These are phyloP conservation scores for Eucalyptus globulus DNA, from an alignment of 345 rosid genomes.

Conservation along the genomic window DNA sequence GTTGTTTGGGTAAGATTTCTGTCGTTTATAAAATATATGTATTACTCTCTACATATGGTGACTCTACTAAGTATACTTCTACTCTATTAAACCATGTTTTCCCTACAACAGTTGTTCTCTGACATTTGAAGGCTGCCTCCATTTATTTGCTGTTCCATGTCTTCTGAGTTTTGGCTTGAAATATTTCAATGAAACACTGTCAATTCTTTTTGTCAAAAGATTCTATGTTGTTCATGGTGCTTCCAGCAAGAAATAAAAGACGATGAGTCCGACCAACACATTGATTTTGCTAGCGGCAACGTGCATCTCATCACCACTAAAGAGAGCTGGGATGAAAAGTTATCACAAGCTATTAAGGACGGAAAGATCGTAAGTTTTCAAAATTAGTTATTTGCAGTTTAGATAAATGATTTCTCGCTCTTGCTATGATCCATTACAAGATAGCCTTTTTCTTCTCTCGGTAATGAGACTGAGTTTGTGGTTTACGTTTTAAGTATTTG, in stretches of 20 bases:
- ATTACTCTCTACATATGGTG: background rate
- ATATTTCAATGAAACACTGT: background rate
- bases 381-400: background rate
- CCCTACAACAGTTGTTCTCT: background rate
- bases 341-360: conserved; percentile 54
- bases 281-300: conserved; percentile 49
- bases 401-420: background rate
- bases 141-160: background rate
- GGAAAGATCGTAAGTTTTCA: conserved; percentile 46
- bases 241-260: conserved; percentile 12
- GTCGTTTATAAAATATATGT: background rate
- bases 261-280: conserved; percentile 22
- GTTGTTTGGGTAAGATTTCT: background rate
- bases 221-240: background rate
- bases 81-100: background rate
- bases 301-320: conserved; percentile 45
- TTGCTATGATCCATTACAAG: background rate
- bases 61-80: background rate
- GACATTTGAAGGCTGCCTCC: background rate
- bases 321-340: conserved; percentile 64
- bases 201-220: background rate
- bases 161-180: background rate
- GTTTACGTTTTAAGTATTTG: background rate
- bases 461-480: background rate
- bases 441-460: background rate